These are phyloP conservation scores for Podila horticola DNA, from an alignment of 192 early-diverging fungal genomes.

Conservation along the genomic window DNA sequence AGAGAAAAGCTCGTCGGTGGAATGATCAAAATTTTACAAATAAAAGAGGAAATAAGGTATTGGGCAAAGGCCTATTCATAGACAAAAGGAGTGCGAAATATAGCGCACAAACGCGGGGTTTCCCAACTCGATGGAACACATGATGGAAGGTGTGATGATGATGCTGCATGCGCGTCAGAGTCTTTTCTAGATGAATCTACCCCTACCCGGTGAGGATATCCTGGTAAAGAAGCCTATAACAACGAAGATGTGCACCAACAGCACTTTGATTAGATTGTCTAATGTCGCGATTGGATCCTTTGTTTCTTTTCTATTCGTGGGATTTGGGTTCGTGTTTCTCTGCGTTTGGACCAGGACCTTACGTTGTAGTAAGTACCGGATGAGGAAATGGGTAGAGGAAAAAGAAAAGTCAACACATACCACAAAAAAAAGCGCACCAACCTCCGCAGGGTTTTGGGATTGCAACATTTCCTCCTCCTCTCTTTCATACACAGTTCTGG, in stretches of 20 bases:
- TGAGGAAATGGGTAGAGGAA: not conserved
- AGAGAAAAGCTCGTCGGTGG: constrained; percentile 85
- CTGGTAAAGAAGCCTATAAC: constrained; percentile 2
- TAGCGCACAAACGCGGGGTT: not conserved
- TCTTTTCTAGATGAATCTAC: not conserved
- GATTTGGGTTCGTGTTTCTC: too few species aligned
- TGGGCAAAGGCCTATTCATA: not conserved
- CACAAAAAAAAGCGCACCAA: too few species aligned
- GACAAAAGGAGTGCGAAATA: not conserved
- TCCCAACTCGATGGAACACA: not conserved
- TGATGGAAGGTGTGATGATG: not conserved
- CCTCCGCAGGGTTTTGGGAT: too few species aligned
- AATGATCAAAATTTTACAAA: not conserved
- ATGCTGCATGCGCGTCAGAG: not conserved
- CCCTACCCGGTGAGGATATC: constrained; percentile 7
- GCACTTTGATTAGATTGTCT: too few species aligned
- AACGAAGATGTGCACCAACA: too few species aligned
- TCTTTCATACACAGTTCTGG: not conserved
- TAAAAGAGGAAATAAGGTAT: constrained; percentile 1
- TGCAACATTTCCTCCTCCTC: too few species aligned
- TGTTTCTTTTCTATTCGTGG: too few species aligned
- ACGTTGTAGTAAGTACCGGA: not conserved
- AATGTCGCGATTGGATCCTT: too few species aligned
- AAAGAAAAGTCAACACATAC: not conserved
- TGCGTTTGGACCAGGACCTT: not conserved